A percentile compares a stretch with the other conserved stretches of the same genome.
Evolutionary conservation across 75 land plant genomes (phyloP).

Genomic region (Picea sitchensis): DNA sequence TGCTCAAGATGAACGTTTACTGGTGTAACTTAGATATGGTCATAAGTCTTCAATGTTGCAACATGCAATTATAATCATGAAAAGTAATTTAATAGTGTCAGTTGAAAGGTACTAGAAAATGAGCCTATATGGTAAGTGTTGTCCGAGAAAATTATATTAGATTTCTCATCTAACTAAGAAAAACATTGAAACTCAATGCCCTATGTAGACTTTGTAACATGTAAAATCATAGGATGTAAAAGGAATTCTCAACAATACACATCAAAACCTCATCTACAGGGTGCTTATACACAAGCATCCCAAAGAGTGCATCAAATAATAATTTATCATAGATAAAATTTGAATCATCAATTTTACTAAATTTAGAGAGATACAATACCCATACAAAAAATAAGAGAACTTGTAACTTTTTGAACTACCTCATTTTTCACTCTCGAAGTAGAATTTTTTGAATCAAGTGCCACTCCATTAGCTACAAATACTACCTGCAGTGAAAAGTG

Average conservation of each 20-base stretch:
- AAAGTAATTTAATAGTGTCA: background rate
- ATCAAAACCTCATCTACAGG: too few species aligned
- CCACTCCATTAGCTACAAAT: slow-evolving; percentile 32
- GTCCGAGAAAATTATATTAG: too few species aligned
- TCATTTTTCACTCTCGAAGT: slow-evolving; percentile 33
- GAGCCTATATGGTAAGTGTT: too few species aligned
- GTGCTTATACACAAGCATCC: too few species aligned
- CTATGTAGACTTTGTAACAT: too few species aligned
- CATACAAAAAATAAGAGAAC: background rate
- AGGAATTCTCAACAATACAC: too few species aligned
- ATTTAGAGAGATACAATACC: background rate
- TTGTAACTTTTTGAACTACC: slow-evolving; percentile 37
- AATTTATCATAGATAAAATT: background rate
- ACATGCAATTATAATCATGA: slow-evolving; percentile 32
- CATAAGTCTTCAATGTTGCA: slow-evolving; percentile 59
- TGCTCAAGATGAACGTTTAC: slow-evolving; percentile 65
- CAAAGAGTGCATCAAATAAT: too few species aligned
- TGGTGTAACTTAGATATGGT: slow-evolving; percentile 67
- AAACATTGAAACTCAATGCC: too few species aligned
- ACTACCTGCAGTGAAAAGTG: slow-evolving; percentile 18
- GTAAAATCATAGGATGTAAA: too few species aligned
- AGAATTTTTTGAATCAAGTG: slow-evolving; percentile 25
- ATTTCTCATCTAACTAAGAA: too few species aligned
- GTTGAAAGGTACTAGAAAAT: too few species aligned
- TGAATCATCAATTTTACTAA: background rate